Conservation (phyloP, 768 basidiomycete species). For the Pilatotrama ljubarskyi region DNA sequence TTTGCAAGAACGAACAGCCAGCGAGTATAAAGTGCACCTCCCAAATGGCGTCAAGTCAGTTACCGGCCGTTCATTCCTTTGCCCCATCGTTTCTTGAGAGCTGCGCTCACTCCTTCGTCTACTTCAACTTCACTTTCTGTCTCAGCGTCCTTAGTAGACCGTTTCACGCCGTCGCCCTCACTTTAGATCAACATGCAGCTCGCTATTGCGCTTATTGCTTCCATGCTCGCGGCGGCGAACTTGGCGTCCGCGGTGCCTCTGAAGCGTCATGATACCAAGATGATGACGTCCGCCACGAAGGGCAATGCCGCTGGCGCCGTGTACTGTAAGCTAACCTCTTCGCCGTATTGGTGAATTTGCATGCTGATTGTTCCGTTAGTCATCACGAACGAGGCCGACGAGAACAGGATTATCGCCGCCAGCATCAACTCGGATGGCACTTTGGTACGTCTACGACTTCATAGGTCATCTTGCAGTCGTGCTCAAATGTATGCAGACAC, state of each 20-base stretch:
- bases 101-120: too few species aligned
- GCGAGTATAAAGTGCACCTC: too few species aligned
- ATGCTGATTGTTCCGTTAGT: constrained; percentile 31
- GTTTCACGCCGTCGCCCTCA: neutral
- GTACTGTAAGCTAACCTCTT: neutral
- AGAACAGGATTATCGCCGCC: constrained; percentile 46
- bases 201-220: neutral
- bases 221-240: neutral
- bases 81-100: too few species aligned
- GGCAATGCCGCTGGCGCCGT: neutral
- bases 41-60: too few species aligned
- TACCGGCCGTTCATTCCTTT: too few species aligned
- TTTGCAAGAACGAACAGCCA: too few species aligned
- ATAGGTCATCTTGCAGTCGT: neutral
- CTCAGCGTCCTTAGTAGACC: neutral
- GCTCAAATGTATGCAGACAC: constrained; percentile 10
- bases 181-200: neutral
- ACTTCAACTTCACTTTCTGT: neutral
- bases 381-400: constrained; percentile 49
- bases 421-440: constrained; percentile 43
- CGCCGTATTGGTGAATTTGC: neutral
- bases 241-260: neutral
- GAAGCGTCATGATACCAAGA: neutral
- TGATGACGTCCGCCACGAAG: neutral
- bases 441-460: constrained; percentile 33